Conservation (phyloP, 2,329 filamentous ascomycete genomes). For the Fusarium begoniae region DNA sequence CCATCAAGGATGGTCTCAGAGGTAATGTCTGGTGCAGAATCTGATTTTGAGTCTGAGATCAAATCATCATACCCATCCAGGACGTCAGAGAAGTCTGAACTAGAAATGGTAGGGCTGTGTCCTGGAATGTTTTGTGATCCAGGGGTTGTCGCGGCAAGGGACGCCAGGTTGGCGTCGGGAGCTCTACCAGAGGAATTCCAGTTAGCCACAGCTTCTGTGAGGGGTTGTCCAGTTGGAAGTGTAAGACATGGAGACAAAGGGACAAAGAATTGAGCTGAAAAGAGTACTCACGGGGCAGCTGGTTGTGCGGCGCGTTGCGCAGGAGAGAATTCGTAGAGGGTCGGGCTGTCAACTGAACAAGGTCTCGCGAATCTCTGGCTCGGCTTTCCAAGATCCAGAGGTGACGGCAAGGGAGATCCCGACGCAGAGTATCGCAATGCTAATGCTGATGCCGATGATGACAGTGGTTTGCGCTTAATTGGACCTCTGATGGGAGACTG, state of each 20-base stretch:
- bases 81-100: constrained; percentile 54
- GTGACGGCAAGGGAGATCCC: constrained; percentile 42
- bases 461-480: constrained; percentile 70
- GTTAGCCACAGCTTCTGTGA: constrained; percentile 39
- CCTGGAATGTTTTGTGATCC: constrained; percentile 52
- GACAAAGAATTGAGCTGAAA: background rate
- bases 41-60: constrained; percentile 49
- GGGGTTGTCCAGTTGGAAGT: background rate
- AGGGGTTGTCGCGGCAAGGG: constrained; percentile 30
- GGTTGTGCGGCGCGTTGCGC: constrained; percentile 30
- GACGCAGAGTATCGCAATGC: constrained; percentile 42
- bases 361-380: constrained; percentile 64
- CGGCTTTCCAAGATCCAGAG: constrained; percentile 57
- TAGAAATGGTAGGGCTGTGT: constrained; percentile 54
- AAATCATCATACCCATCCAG: constrained; percentile 57
- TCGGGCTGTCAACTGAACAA: constrained; percentile 67
- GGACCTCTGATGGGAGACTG: constrained; percentile 40
- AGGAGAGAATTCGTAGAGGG: constrained; percentile 66
- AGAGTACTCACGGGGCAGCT: constrained; percentile 42
- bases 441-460: constrained; percentile 53
- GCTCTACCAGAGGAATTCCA: constrained; percentile 41
- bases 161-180: constrained; percentile 38
- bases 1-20: constrained; percentile 41
- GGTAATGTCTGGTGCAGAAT: constrained; percentile 39
- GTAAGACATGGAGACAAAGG: constrained; percentile 15